Evolutionary conservation across 768 basidiomycete species (phyloP), one percentile per base, ranked within the genome.

Genomic region (Phlegmacium glaucopus): DNA sequence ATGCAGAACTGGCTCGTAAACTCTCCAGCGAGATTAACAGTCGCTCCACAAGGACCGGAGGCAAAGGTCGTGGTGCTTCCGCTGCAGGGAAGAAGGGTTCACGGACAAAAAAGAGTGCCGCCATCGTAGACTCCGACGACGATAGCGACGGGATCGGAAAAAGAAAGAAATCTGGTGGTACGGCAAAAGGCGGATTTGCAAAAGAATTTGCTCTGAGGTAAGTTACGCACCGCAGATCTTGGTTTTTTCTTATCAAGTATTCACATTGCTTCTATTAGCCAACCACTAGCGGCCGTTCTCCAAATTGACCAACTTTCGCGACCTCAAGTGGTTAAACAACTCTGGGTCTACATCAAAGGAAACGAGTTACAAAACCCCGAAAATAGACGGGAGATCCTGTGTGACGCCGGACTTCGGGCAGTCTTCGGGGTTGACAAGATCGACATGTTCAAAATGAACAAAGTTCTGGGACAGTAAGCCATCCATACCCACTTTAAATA

Each of bases 391-490:
- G 90, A 90, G 63, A 96, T 97, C 51, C 54, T 92, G 2, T 94
- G 93, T 59, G 93, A 97, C 64, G 71, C 75, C 13, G 71, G 65
- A 13, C 61, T 96, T 55, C 77, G 76, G 58, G 80, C 83, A 6
- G 79, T 95, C 16, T 95, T 97, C 64, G 78, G 77, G 47, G 77
- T 79, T 10, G 87, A 91, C 53, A 87, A 82, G 63, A 80, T 96
- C 47, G 83, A 90, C 67, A 94, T 94, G 91, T 94, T 95, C 71
- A 82, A 75, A 55, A 95, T 95, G 93, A 95, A 94, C 76, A 92
- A 94, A 67, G 77, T 86, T 22, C 70, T 95, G 47, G 87, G 87
- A 61, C 73, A 84, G 87, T 92, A 56, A 63, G 78, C 69, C 12
- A 28, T 42, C 10, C 43, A 34, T 9, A 11, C 18, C 35, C 47